Evolutionary conservation across 495 filamentous ascomycete genomes (phyloP).

Genomic region (Lindgomyces ingoldianus): DNA sequence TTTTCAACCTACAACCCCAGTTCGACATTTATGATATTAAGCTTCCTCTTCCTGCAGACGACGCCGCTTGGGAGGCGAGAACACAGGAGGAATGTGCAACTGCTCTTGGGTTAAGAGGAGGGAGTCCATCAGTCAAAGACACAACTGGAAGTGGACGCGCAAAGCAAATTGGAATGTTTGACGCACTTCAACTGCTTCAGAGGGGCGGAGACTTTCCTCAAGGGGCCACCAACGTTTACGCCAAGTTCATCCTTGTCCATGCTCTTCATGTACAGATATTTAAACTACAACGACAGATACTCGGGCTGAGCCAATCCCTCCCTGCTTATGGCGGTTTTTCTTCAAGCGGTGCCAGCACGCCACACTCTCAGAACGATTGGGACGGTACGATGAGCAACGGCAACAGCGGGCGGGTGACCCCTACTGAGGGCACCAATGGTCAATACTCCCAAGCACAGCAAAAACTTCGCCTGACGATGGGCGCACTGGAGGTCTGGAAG

Average conservation of each 20-base stretch:
- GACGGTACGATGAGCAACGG: constrained; percentile 41
- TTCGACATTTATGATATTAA: constrained; percentile 59
- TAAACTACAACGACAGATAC: constrained; percentile 24
- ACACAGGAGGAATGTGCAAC: constrained; percentile 58
- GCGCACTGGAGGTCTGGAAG: constrained; percentile 66
- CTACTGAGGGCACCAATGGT: constrained; percentile 41
- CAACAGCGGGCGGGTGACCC: constrained; percentile 55
- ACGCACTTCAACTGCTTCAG: constrained; percentile 57
- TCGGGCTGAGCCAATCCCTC: not conserved
- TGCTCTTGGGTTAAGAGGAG: constrained; percentile 59
- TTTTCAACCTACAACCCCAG: constrained; percentile 61
- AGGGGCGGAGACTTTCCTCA: constrained; percentile 54
- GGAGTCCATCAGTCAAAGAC: constrained; percentile 51
- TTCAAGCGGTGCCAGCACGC: constrained; percentile 48
- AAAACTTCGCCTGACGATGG: constrained; percentile 45
- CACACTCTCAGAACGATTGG: constrained; percentile 54
- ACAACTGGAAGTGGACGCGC: constrained; percentile 57
- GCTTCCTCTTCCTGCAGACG: constrained; percentile 64
- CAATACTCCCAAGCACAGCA: constrained; percentile 43
- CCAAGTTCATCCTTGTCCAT: constrained; percentile 71
- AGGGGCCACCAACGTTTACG: constrained; percentile 62
- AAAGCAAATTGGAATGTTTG: constrained; percentile 60
- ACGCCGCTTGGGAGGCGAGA: constrained; percentile 65
- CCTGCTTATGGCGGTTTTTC: constrained; percentile 26
- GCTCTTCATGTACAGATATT: constrained; percentile 51